These are phyloP conservation scores for Cicer chorassanicum DNA, from an alignment of 306 rosid genomes.

Conservation along the genomic window DNA sequence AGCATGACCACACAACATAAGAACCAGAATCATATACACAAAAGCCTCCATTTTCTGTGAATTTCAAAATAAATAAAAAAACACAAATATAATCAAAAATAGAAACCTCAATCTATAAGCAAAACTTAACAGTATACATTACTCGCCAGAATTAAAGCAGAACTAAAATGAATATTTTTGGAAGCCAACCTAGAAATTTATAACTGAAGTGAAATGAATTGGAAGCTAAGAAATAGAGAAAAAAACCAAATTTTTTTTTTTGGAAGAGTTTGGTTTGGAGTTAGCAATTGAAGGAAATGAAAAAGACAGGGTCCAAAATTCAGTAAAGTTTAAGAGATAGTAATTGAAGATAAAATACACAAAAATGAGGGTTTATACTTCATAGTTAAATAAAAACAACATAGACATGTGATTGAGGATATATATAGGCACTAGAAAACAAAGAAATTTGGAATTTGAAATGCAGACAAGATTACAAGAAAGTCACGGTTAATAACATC, in stretches of 20 bases:
- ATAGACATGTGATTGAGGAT: background rate
- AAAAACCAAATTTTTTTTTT: too few relatives aligned
- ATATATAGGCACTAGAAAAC: background rate
- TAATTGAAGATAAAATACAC: too few relatives aligned
- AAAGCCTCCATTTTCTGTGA: constrained; percentile 52
- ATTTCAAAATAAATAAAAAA: background rate
- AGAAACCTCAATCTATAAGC: constrained; percentile 24
- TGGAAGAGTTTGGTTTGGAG: background rate
- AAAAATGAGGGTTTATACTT: background rate
- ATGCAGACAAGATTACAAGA: background rate
- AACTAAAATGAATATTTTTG: background rate
- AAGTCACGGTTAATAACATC: background rate
- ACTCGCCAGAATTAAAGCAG: constrained; percentile 2
- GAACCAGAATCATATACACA: constrained; percentile 30
- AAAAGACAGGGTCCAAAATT: background rate
- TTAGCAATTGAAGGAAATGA: background rate
- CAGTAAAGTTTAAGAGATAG: too few relatives aligned
- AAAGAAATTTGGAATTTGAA: background rate
- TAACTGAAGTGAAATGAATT: background rate
- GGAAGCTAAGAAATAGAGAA: background rate
- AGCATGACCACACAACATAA: constrained; percentile 49
- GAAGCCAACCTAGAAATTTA: background rate
- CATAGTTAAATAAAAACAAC: background rate
- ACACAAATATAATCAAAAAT: background rate
- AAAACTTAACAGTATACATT: background rate